A percentile compares a stretch with the other conserved stretches of the same genome.
Conservation (phyloP, 1,139 yeast species). For the Arxiozyma bovina region DNA sequence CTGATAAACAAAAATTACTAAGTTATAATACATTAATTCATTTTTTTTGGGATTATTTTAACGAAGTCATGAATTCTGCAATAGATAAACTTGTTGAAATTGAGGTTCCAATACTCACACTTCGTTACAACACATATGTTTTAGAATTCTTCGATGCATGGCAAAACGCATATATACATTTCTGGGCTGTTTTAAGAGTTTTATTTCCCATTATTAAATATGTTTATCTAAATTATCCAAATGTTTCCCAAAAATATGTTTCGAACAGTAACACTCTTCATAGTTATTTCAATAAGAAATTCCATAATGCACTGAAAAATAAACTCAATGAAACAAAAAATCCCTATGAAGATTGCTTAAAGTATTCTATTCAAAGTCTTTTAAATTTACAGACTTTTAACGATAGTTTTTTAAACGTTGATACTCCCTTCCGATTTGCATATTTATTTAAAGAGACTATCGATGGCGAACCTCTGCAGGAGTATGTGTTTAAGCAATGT, state of each 20-base stretch:
- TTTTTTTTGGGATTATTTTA: neutral
- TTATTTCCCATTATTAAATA: conserved; percentile 2
- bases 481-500: neutral
- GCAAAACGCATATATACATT: neutral
- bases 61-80: neutral
- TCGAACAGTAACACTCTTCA: neutral
- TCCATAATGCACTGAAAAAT: neutral
- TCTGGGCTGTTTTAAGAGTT: neutral
- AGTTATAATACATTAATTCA: neutral
- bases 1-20: neutral
- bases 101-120: neutral
- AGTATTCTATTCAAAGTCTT: neutral
- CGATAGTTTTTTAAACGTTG: neutral
- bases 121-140: neutral
- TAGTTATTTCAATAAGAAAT: neutral
- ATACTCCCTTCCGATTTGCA: neutral
- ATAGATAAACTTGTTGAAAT: neutral
- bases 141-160: neutral
- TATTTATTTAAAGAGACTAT: neutral
- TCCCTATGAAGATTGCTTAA: neutral
- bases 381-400: neutral
- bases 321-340: neutral
- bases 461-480: neutral
- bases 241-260: neutral
- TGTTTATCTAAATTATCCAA: conserved; percentile 2